phyloP scores from a whole-genome alignment of 2,329 filamentous ascomycete species.

The Aspergillus fumigatiaffinis region DNA sequence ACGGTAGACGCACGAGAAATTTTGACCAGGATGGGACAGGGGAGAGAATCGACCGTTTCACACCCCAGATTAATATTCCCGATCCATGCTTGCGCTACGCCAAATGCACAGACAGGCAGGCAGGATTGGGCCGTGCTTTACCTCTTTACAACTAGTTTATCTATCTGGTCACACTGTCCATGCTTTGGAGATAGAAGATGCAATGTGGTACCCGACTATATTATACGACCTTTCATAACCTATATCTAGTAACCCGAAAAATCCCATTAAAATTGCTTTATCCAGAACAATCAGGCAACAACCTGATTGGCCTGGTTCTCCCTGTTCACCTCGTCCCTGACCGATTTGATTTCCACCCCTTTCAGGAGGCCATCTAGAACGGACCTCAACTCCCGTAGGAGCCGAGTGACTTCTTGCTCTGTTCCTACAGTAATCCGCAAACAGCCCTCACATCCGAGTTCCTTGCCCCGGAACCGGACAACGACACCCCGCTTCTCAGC shows the following conservation, averaged over 20 bases:
- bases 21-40: not conserved
- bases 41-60: not conserved
- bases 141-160: not conserved
- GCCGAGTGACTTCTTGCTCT: conserved; percentile 74
- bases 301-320: conserved; percentile 41
- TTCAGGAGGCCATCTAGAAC: conserved; percentile 49
- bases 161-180: not conserved
- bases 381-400: conserved; percentile 63
- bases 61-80: not conserved
- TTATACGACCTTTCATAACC: not conserved
- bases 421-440: conserved; percentile 90
- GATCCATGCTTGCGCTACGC: not conserved
- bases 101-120: not conserved
- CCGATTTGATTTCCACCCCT: conserved; percentile 30
- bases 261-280: not conserved
- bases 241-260: not conserved
- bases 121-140: not conserved
- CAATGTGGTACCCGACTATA: not conserved
- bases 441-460: conserved; percentile 83
- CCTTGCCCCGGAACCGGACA: conserved; percentile 88
- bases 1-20: not conserved
- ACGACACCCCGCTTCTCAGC: conserved; percentile 87
- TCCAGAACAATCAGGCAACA: not conserved
- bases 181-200: not conserved
- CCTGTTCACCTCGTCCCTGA: conserved; percentile 40